phyloP scores from a whole-genome alignment of 2,329 filamentous ascomycete genomes.

The Alternaria novae-zelandiae region DNA sequence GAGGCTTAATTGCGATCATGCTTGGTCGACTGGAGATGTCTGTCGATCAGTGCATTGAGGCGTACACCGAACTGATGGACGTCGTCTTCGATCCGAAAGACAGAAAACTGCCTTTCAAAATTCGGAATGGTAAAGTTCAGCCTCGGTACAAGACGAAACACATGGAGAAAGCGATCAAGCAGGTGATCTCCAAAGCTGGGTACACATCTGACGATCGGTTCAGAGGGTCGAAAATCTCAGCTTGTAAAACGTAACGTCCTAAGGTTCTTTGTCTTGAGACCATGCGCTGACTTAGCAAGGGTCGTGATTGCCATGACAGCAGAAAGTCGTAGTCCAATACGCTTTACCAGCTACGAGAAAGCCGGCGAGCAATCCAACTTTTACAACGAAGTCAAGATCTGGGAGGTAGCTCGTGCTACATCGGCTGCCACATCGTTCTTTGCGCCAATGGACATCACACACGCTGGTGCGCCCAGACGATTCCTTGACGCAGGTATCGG shows the following conservation, averaged over 20 bases:
- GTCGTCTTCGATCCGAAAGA: constrained; percentile 14
- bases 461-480: constrained; percentile 18
- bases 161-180: constrained; percentile 16
- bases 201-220: constrained; percentile 4
- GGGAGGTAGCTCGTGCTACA: not conserved
- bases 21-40: constrained; percentile 23
- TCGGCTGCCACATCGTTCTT: constrained; percentile 29
- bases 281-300: not conserved
- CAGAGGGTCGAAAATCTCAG: constrained; percentile 5
- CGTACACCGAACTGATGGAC: constrained; percentile 13
- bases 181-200: constrained; percentile 6
- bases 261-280: not conserved
- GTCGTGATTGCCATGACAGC: constrained; percentile 11
- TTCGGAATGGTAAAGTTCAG: constrained; percentile 13
- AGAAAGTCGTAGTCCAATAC: constrained; percentile 2
- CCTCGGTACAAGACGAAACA: constrained; percentile 16
- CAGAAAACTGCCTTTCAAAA: constrained; percentile 1
- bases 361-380: constrained; percentile 11
- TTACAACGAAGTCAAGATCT: constrained; percentile 33
- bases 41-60: constrained; percentile 18
- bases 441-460: constrained; percentile 43
- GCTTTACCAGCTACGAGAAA: constrained; percentile 10
- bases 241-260: constrained; percentile 8
- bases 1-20: constrained; percentile 26
- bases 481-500: constrained; percentile 51